phyloP scores from a whole-genome alignment of 2,329 filamentous ascomycete genomes.

The Pseudogymnoascus sp. region DNA sequence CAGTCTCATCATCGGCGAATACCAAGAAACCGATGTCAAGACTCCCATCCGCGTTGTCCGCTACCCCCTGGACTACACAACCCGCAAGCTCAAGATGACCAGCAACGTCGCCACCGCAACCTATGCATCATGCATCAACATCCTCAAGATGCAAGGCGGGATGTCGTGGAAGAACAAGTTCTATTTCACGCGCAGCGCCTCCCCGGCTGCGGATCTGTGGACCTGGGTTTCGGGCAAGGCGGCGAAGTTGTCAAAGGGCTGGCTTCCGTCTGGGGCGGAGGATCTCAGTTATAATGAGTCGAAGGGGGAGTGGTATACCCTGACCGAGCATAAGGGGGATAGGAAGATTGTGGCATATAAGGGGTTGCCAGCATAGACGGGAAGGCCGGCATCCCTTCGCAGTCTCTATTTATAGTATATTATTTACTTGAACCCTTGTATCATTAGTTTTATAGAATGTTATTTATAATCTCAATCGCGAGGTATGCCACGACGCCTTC shows the following conservation, averaged over 20 bases:
- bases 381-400: not conserved
- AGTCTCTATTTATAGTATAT: too few species aligned
- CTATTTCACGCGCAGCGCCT: constrained; percentile 29
- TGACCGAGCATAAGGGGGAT: constrained; percentile 14
- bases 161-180: constrained; percentile 28
- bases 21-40: constrained; percentile 21
- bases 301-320: constrained; percentile 17
- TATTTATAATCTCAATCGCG: too few species aligned
- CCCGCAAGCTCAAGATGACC: constrained; percentile 23
- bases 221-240: constrained; percentile 27
- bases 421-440: too few species aligned
- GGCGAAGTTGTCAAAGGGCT: constrained; percentile 19
- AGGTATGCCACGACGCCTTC: too few species aligned
- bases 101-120: constrained; percentile 17
- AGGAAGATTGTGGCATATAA: constrained; percentile 7
- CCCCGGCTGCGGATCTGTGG: constrained; percentile 27
- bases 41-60: constrained; percentile 27
- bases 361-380: not conserved
- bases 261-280: constrained; percentile 28
- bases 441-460: too few species aligned
- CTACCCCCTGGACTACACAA: constrained; percentile 28
- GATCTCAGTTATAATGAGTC: constrained; percentile 31
- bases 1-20: constrained; percentile 31
- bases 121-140: constrained; percentile 30
- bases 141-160: constrained; percentile 31